A percentile compares a stretch with the other conserved stretches of the same genome.
phyloP scores from a whole-genome alignment of 495 filamentous ascomycete genomes.

The Aspergillus homomorphus region DNA sequence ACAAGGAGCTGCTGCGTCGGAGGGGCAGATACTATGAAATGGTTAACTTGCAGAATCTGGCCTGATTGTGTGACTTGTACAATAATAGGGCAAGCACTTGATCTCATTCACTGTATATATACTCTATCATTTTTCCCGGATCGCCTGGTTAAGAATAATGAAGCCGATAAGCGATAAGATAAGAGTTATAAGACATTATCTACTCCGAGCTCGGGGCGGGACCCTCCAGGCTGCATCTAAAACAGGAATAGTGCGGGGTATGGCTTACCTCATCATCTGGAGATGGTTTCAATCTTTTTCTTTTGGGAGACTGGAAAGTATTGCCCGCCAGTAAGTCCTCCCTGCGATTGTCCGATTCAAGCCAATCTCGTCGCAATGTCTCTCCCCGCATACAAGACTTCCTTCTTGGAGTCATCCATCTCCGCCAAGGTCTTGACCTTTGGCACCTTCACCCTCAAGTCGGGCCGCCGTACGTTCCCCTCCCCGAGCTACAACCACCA shows the following conservation, averaged over 20 bases:
- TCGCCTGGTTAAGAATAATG: neutral
- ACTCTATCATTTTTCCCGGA: neutral
- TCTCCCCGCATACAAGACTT: slow-evolving; percentile 5
- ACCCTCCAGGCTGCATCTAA: no score
- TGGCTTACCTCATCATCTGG: neutral
- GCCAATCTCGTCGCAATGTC: neutral
- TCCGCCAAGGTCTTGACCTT: slow-evolving; percentile 76
- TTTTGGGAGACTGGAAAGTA: neutral
- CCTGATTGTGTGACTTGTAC: neutral
- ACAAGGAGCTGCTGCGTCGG: slow-evolving; percentile 60
- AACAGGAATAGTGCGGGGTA: neutral
- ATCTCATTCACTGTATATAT: neutral
- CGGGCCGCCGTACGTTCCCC: slow-evolving; percentile 53
- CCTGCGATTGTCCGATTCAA: neutral
- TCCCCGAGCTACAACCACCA: neutral
- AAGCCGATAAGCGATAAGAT: neutral
- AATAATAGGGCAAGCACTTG: neutral
- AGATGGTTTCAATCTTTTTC: neutral
- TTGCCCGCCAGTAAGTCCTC: neutral
- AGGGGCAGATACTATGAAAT: slow-evolving; percentile 72
- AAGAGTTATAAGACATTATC: no score
- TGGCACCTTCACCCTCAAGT: slow-evolving; percentile 87
- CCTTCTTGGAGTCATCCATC: slow-evolving; percentile 32
- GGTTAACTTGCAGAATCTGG: slow-evolving; percentile 74
- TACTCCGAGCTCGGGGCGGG: neutral